Evolutionary conservation across 805 yeast genomes (phyloP), one percentile per base, ranked within the genome.

Genomic region (Ogataea nonfermentans): DNA sequence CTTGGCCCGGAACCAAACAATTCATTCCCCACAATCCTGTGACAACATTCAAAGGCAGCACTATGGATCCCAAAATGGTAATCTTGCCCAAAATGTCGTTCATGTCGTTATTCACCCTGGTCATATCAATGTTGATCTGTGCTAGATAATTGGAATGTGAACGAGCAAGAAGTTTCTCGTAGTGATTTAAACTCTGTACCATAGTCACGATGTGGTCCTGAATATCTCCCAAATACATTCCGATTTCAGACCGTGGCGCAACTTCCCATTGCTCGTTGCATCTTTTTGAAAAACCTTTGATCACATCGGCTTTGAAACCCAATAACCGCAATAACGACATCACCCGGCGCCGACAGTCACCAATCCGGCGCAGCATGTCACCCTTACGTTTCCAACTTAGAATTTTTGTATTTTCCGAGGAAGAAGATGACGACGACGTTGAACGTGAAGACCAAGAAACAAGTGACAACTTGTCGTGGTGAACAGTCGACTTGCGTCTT

Each of bases 1-100:
- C 75, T 59, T 91, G 98, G 0, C 99, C 99, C 0, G 99, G 99
- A 24, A 93, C 99, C 9, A 87, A 55, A 49, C 93, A 95, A 66
- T 93, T 93, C 99, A 93, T 93, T 41, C 99, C 99, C 98, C 98
- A 93, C 32, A 93, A 66, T 14, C 99, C 99, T 0, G 99, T 93
- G 15, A 93, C 83, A 40, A 93, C 87, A 58, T 93, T 93, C 76
- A 93, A 78, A 3, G 99, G 99, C 43, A 93, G 68, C 14, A 93
- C 96, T 40, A 93, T 87, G 0, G 98, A 88, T 74, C 98, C 99
- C 47, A 91, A 65, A 29, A 90, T 82, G 3, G 98, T 87, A 40
- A 91, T 87, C 59, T 90, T 88, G 9, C 97, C 95, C 55, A 91
- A 73, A 2, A 90, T 95, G 59, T 93, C 98, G 61, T 93, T 93